Conservation (phyloP, 2,329 filamentous ascomycete genomes). For the Akanthomyces uredinophilus region DNA sequence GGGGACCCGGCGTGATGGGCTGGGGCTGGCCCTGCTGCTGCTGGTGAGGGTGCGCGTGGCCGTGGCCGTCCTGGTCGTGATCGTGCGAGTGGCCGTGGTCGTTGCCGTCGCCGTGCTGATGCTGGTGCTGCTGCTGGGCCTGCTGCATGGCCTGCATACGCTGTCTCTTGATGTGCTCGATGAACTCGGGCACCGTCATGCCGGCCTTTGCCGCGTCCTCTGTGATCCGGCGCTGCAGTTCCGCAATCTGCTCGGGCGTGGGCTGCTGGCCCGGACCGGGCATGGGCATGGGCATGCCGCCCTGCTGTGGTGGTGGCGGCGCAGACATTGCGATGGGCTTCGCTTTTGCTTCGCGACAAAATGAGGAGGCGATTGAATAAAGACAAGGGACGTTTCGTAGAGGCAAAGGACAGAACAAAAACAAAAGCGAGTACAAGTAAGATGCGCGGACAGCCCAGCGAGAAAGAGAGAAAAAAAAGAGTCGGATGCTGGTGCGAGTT, state of each 20-base stretch:
- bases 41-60: conserved; percentile 30
- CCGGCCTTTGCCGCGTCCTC: conserved; percentile 79
- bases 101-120: conserved; percentile 24
- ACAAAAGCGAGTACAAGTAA: background rate
- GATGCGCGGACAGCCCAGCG: background rate
- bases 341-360: background rate
- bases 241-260: conserved; percentile 76
- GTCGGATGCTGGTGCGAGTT: conserved; percentile 5
- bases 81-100: conserved; percentile 26
- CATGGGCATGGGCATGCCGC: conserved; percentile 29
- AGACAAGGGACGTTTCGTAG: background rate
- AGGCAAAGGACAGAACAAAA: background rate
- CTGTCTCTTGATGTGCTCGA: conserved; percentile 61
- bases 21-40: conserved; percentile 49
- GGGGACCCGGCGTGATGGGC: conserved; percentile 70
- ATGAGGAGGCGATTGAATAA: background rate
- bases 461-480: background rate
- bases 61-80: conserved; percentile 25
- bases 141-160: conserved; percentile 44
- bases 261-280: conserved; percentile 47
- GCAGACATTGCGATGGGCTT: conserved; percentile 9
- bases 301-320: conserved; percentile 19
- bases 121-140: conserved; percentile 33
- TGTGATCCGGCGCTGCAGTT: conserved; percentile 77
- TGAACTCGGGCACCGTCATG: conserved; percentile 79